Evolutionary conservation across 768 basidiomycete genomes (phyloP), one percentile per base, ranked within the genome.

Genomic region (Lactarius deliciosus): DNA sequence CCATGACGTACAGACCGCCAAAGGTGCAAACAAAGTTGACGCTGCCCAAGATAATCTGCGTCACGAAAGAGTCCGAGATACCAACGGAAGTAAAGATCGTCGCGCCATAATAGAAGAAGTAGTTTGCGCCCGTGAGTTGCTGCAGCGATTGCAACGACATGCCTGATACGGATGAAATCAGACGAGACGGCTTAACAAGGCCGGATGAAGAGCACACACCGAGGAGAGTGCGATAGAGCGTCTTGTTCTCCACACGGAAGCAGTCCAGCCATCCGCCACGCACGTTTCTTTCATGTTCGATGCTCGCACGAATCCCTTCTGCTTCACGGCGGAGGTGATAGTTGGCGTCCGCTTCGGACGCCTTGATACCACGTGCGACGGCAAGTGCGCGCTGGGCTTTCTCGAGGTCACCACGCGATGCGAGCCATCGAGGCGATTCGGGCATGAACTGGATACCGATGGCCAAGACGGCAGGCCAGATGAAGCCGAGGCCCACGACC

Each of bases 21-120:
- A 89, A 89, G 13, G 88, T 90, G 74, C 86, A 87, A 57, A 79
- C 77, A 71, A 90, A 89, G 75, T 90, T 90, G 73, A 90, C 87
- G 4, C 82, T 83, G 45, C 90, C 89, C 50, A 91, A 79, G 70
- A 92, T 91, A 69, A 91, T 88, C 70, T 92, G 90, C 1, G 86
- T 86, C 57, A 90, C 77, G 72, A 83, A 90, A 28, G 85, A 84
- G 74, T 91, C 88, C 9, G 74, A 58, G 68, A 90, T 82, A 30
- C 90, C 90, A 28, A 91, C 89, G 10, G 84, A 81, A 61, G 79
- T 71, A 78, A 91, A 90, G 63, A 89, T 77, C 0, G 88, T 88
- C 1, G 89, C 87, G 40, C 81, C 81, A 65, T 79, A 79, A 73
- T 88, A 88, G 77, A 86, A 87, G 77, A 87, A 87, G 73, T 86